Conservation (phyloP, 306 rosid genomes). For the Geum urbanum region DNA sequence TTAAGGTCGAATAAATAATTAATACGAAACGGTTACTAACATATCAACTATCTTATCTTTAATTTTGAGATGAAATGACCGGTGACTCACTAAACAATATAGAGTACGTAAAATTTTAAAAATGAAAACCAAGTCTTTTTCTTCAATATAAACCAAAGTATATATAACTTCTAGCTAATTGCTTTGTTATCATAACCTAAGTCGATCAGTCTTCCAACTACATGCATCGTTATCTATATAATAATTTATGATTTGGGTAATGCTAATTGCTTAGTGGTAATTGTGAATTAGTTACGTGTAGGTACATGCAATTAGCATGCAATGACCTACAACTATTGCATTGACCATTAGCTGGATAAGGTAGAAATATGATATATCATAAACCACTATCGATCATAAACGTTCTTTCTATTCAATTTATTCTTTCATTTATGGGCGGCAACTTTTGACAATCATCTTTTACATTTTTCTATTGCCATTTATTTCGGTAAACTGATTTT, state of each 20-base stretch:
- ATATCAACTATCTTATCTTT: neutral
- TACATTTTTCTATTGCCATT: neutral
- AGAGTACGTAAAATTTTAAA: neutral
- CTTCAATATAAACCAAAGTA: neutral
- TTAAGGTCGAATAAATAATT: neutral
- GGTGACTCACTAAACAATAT: neutral
- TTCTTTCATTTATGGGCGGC: neutral
- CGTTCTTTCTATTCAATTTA: neutral
- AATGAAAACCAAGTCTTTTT: too few relatives aligned
- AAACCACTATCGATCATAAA: neutral
- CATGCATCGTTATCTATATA: neutral
- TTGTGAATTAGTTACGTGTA: neutral
- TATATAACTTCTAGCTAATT: neutral
- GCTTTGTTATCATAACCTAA: too few relatives aligned
- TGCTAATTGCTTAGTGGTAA: neutral
- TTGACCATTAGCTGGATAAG: neutral
- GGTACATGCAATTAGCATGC: conserved; percentile 7
- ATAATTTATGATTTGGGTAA: neutral
- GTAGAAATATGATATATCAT: neutral
- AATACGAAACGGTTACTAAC: neutral
- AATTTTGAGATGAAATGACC: neutral
- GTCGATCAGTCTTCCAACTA: neutral
- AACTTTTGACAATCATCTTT: neutral
- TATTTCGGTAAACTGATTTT: neutral
- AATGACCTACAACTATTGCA: neutral